phyloP scores from a whole-genome alignment of 106 monocot species.

The Acorus gramineus region DNA sequence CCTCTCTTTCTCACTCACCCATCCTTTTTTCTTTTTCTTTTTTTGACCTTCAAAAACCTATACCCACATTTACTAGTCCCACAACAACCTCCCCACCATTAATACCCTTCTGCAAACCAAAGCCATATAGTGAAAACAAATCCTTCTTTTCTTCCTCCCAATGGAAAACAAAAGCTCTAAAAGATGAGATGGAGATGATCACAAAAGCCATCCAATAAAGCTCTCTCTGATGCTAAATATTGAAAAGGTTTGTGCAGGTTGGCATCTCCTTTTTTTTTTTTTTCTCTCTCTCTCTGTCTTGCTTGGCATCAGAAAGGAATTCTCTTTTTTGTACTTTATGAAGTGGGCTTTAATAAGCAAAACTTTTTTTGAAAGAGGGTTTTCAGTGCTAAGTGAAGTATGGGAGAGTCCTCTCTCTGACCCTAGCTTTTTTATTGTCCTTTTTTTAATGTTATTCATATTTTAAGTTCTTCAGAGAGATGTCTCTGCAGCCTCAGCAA shows the following conservation, averaged over 20 bases:
- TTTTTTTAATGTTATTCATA: background rate
- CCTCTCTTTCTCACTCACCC: conserved; percentile 11
- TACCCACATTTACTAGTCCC: conserved; percentile 26
- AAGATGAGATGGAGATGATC: background rate
- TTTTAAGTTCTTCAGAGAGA: background rate
- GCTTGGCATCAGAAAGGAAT: conserved; percentile 49
- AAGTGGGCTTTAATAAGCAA: conserved; percentile 11
- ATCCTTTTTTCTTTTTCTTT: background rate
- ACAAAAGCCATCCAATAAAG: background rate
- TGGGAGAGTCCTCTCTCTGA: conserved; percentile 10
- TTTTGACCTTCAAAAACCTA: conserved; percentile 18
- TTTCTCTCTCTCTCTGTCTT: conserved; percentile 14
- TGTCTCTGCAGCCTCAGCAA: no score
- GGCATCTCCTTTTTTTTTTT: conserved; percentile 26
- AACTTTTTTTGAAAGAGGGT: no score
- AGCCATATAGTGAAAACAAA: background rate
- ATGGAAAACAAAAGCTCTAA: background rate
- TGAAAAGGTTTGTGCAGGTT: conserved; percentile 41
- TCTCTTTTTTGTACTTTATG: conserved; percentile 49
- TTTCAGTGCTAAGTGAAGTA: conserved; percentile 36
- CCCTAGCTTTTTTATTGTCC: background rate
- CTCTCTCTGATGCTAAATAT: conserved; percentile 10
- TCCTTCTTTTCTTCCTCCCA: background rate
- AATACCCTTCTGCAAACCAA: conserved; percentile 13
- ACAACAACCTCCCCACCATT: conserved; percentile 41